Evolutionary conservation across 768 basidiomycete genomes (phyloP), one percentile per base, ranked within the genome.

Genomic region (Cystofilobasidium ferigula): DNA sequence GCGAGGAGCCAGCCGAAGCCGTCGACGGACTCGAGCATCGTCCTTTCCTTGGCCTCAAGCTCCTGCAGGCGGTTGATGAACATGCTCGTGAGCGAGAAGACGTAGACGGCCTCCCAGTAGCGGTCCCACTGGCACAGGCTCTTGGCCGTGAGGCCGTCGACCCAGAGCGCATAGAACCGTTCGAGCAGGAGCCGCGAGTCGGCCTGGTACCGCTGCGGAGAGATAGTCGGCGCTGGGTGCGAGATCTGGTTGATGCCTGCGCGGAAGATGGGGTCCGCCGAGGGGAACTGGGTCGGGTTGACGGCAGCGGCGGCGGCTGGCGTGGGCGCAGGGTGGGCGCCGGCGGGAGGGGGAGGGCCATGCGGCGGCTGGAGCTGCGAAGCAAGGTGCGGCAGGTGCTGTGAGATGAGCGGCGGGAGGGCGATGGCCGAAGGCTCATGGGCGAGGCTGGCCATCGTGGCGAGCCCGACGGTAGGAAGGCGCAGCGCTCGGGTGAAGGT

Each of bases 201-300:
- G 3, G 61, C 18, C 14, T 67, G 60, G 45, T 67, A 61, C 22
- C n/a, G 47, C 1, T 22, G 3, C 9, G 60, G 65, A 36, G 60
- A 3, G n/a, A 34, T 13, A 2, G 60, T 16, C 6, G 51, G 18
- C 10, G 47, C 58, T 4, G 53, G 51, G 24, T 47, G 35, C 26
- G 47, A 34, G 56, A 67, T 67, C 28, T 67, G 65, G 12, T 42
- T 24, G 42, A 61, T 61, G 35, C 59, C 65, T 3, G 65, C 51
- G 30, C 34, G 47, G 28, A 61, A 35, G 51, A 61, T 61, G 18
- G 63, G 57, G n/a, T 58, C 57, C 28, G 51, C 48, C 48, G 48
- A 51, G 9, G 48, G 48, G 7, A 51, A 26, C 48, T 51, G 48
- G 48, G 48, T 51, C 24, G 48, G 9, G 48, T 26, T 51, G 42